Base-by-base conservation (phyloP, 768 basidiomycete species). In the Collybiopsis confluens region DNA sequence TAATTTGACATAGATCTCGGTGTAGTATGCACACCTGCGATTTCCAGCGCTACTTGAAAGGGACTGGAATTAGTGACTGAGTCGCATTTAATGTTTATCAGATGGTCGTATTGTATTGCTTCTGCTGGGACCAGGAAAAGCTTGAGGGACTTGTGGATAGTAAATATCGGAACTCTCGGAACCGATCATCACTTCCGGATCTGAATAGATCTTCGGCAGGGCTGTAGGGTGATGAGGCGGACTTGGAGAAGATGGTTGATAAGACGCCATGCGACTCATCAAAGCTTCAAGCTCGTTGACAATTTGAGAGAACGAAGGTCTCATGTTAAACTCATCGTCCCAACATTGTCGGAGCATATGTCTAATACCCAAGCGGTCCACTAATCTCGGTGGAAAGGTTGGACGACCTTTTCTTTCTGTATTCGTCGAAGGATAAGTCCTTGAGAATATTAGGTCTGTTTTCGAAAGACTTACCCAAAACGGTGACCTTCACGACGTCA, bases 401-500 rank as follows among this genome's bases (percentile, higher is more conserved):
- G 52, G 52, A 30, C 52, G 37, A 7, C 26, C 42, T 13, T 52
- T 30, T 42, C 33, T 11, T 13, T 52, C 52, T 52, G 41, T 2
- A 36, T 20, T 9, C 8, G 16, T 16, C 23, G n/a, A 11, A 7
- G 8, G 27, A 28, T 24, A 11, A 33, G 5, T 20, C 7, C 15
- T 11, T 28, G 4, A 52, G 18, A 28, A 4, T 24, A 15, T n/a
- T 4, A 26, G 5, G 23, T 8, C 2, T 11, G 16, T n/a, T 15
- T 13, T 21, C 5, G 9, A 35, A 8, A 6, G 7, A 51, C 64
- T 42, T 23, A 70, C 67, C 48, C 5, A 65, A 18, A 8, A 75
- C 72, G 10, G 68, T 59, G 28, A 56, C 59, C 21, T 41, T 59
- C 23, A 75, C 66, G 1, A 59, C 49, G 7, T 54, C 54, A 23